Evolutionary conservation across 257 asterid genomes (phyloP), one percentile per base, ranked within the genome.

Genomic region (Buddleja alternifolia): DNA sequence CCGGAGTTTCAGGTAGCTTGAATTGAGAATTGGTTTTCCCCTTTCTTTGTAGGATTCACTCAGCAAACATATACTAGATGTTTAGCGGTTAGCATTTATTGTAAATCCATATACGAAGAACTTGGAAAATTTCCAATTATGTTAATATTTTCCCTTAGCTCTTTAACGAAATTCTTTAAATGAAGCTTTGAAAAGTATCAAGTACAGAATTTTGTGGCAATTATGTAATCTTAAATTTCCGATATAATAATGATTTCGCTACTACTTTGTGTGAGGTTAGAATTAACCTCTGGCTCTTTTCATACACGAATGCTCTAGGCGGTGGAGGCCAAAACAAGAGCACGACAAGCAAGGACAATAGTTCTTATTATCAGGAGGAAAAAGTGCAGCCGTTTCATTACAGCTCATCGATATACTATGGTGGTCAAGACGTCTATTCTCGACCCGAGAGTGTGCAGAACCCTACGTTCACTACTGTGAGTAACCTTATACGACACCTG

Each of bases 371-470:
- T 75, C 79, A 76, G 62, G 92, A 84, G 12, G 80, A 86, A 64
- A 84, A 84, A 41, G 60, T 58, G 11, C 88, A 80, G 64, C 96
- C 96, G 0, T 89, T 81, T 68, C 89, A 80, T 62, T 85, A 85
- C 73, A 86, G 90, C 81, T 92, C 98, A 12, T 92, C 98, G 0
- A 84, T 92, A 61, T 89, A 87, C 88, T 92, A 92, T 25, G 98
- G 98, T 7, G 98, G 95, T 17, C 98, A 84, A 73, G 98, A 89
- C 52, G 72, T 87, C 42, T 89, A 89, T 70, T 57, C 86, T 68
- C 80, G 55, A 4, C 96, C 98, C 21, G 80, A 85, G 77, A 73
- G 50, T 63, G 68, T 82, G 23, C 81, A 89, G 74, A 81, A 73
- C 73, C 77, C 91, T 2, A 56, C 21, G 17, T 60, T 60, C 68